A percentile compares a stretch with the other conserved stretches of the same genome.
Conservation (phyloP, 2,329 filamentous ascomycete species). For the Talaromyces atroroseus region DNA sequence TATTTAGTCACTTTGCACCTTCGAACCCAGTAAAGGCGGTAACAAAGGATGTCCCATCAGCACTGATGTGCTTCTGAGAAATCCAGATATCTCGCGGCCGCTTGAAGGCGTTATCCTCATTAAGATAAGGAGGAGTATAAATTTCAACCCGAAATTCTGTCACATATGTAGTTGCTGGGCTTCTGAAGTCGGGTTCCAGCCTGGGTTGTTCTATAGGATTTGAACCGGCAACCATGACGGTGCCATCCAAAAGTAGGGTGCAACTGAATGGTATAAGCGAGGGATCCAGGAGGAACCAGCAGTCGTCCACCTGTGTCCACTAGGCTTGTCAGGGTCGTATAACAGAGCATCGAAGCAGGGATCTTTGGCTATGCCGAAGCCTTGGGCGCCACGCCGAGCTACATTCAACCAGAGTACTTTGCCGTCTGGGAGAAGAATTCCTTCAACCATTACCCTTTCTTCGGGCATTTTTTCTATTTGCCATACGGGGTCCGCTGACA, state of each 20-base stretch:
- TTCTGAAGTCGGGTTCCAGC: constrained; percentile 38
- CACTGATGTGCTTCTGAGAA: constrained; percentile 39
- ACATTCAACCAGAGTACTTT: constrained; percentile 57
- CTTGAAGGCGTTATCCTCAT: constrained; percentile 43
- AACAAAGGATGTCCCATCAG: constrained; percentile 42
- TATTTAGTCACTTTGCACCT: constrained; percentile 41
- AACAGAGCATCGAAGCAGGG: constrained; percentile 54
- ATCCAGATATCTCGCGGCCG: constrained; percentile 47
- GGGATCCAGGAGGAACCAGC: constrained; percentile 40
- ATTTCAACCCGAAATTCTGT: constrained; percentile 60
- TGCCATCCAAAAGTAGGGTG: constrained; percentile 55
- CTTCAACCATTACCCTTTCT: constrained; percentile 57
- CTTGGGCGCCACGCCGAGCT: constrained; percentile 53
- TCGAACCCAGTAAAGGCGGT: constrained; percentile 45
- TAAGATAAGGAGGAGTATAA: constrained; percentile 57
- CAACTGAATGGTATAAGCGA: constrained; percentile 57
- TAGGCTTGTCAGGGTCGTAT: constrained; percentile 51
- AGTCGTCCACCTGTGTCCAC: constrained; percentile 46
- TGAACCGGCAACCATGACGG: constrained; percentile 54
- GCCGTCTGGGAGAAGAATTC: constrained; percentile 55
- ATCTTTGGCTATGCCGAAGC: constrained; percentile 52
- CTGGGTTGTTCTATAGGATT: constrained; percentile 57
- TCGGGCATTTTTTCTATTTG: constrained; percentile 56
- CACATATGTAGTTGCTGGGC: constrained; percentile 42
- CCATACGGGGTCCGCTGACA: constrained; percentile 47